Conservation (phyloP, 2,329 filamentous ascomycete genomes). For the Fusarium sp. region DNA sequence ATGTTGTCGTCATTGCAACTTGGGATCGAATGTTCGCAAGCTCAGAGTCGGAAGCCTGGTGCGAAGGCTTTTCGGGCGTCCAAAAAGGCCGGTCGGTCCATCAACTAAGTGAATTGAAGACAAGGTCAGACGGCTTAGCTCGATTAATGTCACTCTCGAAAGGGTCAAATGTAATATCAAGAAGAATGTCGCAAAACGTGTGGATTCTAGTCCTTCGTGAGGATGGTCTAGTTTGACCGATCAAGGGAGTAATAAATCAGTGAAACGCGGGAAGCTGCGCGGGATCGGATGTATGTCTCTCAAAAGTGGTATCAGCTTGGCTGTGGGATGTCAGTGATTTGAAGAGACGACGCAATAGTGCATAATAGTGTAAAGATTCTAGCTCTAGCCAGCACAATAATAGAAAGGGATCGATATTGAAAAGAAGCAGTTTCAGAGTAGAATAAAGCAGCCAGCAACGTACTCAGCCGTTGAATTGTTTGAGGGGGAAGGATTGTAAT, state of each 20-base stretch:
- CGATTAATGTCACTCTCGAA: constrained; percentile 29
- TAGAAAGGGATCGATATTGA: constrained; percentile 17
- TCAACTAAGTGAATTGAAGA: constrained; percentile 40
- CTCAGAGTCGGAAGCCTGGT: constrained; percentile 36
- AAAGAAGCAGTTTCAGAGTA: constrained; percentile 21
- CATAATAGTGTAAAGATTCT: constrained; percentile 23
- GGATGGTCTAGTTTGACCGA: constrained; percentile 26
- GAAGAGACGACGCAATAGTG: constrained; percentile 24
- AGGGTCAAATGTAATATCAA: constrained; percentile 2
- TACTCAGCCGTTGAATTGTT: constrained; percentile 38
- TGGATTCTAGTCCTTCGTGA: constrained; percentile 21
- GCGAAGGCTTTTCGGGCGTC: constrained; percentile 40
- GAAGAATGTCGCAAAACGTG: constrained; percentile 23
- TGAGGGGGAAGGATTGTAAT: constrained; percentile 34
- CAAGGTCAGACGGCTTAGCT: constrained; percentile 27
- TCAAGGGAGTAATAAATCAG: constrained; percentile 39
- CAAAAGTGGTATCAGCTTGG: constrained; percentile 33
- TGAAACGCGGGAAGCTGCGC: constrained; percentile 41
- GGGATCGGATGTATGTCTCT: constrained; percentile 29
- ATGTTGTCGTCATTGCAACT: constrained; percentile 61
- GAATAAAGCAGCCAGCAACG: constrained; percentile 37
- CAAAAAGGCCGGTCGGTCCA: constrained; percentile 46
- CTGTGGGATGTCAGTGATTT: constrained; percentile 40
- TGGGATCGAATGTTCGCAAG: constrained; percentile 27
- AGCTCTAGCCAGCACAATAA: constrained; percentile 24